A percentile compares a stretch with the other conserved stretches of the same genome.
These are phyloP conservation scores for Hypoxylon sp. DNA, from an alignment of 2,329 filamentous ascomycete genomes.

Conservation along the genomic window DNA sequence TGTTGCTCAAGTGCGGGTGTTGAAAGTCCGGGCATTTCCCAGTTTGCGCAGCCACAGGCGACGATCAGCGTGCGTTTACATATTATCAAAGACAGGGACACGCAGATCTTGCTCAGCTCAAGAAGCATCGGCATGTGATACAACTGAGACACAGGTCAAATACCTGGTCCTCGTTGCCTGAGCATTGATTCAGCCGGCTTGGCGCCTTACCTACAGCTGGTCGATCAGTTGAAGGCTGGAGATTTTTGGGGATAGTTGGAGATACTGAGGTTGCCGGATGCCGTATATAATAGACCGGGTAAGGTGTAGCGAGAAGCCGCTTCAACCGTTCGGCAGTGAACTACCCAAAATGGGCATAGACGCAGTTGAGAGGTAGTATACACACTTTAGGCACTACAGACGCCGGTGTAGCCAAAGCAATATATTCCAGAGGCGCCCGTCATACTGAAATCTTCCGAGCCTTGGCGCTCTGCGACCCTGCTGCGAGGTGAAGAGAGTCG, in stretches of 20 bases:
- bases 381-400: conserved; percentile 25
- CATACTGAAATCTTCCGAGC: conserved; percentile 10
- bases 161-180: conserved; percentile 8
- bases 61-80: conserved; percentile 29
- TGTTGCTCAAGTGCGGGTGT: conserved; percentile 16
- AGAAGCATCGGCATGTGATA: conserved; percentile 20
- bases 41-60: conserved; percentile 10
- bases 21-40: conserved; percentile 23
- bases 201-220: conserved; percentile 24
- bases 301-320: conserved; percentile 8
- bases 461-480: conserved; percentile 26
- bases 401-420: conserved; percentile 13
- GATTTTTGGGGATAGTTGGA: conserved; percentile 2
- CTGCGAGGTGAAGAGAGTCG: conserved; percentile 13
- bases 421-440: conserved; percentile 23
- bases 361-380: conserved; percentile 2
- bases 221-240: conserved; percentile 1
- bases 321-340: conserved; percentile 28
- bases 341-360: conserved; percentile 1
- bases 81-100: conserved; percentile 8
- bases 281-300: conserved; percentile 4
- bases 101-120: conserved; percentile 29
- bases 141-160: background rate
- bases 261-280: conserved; percentile 2
- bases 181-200: conserved; percentile 32